These are phyloP conservation scores for Monoraphidium neglectum DNA, from an alignment of 139 green algal genomes.

Conservation along the genomic window DNA sequence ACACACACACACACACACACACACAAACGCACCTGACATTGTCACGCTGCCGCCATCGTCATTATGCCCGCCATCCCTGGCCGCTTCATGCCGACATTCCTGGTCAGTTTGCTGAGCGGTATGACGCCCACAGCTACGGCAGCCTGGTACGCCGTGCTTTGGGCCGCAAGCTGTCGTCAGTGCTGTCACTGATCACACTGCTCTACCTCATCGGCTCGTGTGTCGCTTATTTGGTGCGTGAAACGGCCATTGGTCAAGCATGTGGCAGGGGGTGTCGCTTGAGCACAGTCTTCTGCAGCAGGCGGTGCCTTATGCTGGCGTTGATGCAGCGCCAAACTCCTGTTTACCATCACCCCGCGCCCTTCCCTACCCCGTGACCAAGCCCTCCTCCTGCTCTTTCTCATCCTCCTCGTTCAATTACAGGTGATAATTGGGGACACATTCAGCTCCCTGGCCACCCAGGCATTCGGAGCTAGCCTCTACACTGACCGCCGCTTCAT, in stretches of 20 bases:
- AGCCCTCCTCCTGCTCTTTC: no score
- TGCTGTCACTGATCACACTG: slow-evolving; percentile 54
- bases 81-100: no score
- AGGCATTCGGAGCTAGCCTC: slow-evolving; percentile 21
- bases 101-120: slow-evolving; percentile 48
- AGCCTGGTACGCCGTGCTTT: slow-evolving; percentile 56
- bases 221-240: slow-evolving; percentile 64
- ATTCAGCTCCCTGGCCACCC: slow-evolving; percentile 51
- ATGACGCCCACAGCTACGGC: slow-evolving; percentile 50
- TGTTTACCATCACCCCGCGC: not conserved
- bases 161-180: slow-evolving; percentile 49
- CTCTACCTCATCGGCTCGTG: slow-evolving; percentile 69
- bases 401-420: not conserved
- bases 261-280: not conserved
- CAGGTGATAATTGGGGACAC: slow-evolving; percentile 77
- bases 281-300: not conserved
- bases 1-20: not conserved
- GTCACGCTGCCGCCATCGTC: no score
- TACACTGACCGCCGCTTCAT: slow-evolving; percentile 32
- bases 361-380: no score
- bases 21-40: not conserved
- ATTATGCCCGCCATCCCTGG: no score
- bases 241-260: no score
- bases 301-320: not conserved
- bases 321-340: not conserved